These are phyloP conservation scores for Penicillium robsamsonii DNA, from an alignment of 495 filamentous ascomycete species.

Conservation along the genomic window DNA sequence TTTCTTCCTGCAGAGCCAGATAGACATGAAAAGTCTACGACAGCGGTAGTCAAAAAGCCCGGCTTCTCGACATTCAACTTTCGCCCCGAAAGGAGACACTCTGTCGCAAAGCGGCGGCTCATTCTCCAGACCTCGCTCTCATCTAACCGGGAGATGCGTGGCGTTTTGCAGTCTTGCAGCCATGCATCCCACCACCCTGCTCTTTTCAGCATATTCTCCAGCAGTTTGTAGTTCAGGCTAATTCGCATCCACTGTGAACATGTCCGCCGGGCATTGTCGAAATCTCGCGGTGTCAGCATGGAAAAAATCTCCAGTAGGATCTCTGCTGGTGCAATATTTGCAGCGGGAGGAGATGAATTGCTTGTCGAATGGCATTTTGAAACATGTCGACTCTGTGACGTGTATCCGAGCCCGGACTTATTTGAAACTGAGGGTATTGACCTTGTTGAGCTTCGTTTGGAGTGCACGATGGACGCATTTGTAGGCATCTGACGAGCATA, in stretches of 20 bases:
- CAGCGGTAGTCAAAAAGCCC: constrained; percentile 40
- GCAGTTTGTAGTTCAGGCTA: constrained; percentile 53
- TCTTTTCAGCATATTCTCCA: constrained; percentile 53
- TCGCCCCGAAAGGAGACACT: constrained; percentile 56
- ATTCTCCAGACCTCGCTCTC: constrained; percentile 53
- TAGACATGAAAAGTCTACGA: constrained; percentile 37
- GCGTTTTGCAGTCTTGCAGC: constrained; percentile 33
- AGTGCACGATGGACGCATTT: background rate
- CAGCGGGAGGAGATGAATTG: constrained; percentile 21
- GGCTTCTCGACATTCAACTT: constrained; percentile 44
- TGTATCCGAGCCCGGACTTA: background rate
- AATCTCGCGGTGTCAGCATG: constrained; percentile 57
- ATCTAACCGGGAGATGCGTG: constrained; percentile 19
- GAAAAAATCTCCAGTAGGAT: constrained; percentile 59
- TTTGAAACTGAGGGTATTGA: background rate
- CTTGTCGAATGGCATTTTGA: background rate
- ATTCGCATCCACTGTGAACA: constrained; percentile 66
- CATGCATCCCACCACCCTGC: constrained; percentile 60
- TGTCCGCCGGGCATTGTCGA: constrained; percentile 63
- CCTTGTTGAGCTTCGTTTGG: background rate
- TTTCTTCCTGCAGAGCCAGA: constrained; percentile 18
- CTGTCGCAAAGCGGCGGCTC: constrained; percentile 59
- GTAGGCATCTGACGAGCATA: constrained; percentile 4
- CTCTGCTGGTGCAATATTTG: constrained; percentile 56
- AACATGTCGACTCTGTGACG: background rate